Conservation (phyloP, 148 eudicot genomes). For the Selenicereus undatus region DNA sequence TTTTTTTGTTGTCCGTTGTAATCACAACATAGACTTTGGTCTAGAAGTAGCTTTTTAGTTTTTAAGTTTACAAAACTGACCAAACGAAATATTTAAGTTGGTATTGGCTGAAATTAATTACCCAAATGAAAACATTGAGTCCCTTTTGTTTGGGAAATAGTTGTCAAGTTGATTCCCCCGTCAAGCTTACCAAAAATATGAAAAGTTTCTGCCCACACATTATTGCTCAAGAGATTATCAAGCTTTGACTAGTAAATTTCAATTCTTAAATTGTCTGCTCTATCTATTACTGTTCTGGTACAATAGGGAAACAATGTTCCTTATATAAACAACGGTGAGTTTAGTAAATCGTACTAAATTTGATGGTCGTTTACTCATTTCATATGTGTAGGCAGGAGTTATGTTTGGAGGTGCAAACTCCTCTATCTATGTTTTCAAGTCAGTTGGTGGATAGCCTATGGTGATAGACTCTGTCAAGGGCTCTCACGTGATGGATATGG, state of each 20-base stretch:
- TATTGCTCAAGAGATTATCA: not conserved
- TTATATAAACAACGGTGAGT: not conserved
- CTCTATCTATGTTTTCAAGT: slow-evolving; percentile 93
- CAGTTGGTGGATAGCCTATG: slow-evolving; percentile 94
- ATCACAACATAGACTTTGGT: not conserved
- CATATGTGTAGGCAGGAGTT: slow-evolving; percentile 49
- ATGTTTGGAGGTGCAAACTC: slow-evolving; percentile 97
- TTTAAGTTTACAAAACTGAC: not conserved
- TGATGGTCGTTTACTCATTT: not conserved
- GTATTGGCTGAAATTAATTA: too few species aligned
- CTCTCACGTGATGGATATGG: slow-evolving; percentile 86
- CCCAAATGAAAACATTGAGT: not conserved
- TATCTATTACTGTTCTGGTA: not conserved
- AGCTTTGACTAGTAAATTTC: not conserved
- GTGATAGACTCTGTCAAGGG: slow-evolving; percentile 84
- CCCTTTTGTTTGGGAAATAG: not conserved
- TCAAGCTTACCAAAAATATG: not conserved
- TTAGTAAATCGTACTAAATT: not conserved
- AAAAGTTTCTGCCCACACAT: not conserved
- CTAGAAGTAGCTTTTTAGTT: not conserved
- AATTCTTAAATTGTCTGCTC: not conserved
- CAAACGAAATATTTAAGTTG: not conserved
- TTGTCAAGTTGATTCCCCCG: not conserved
- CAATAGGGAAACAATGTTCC: not conserved
- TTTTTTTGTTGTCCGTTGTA: not conserved